Conservation (phyloP, 2,329 filamentous ascomycete genomes). For the Claviceps quebecensis region DNA sequence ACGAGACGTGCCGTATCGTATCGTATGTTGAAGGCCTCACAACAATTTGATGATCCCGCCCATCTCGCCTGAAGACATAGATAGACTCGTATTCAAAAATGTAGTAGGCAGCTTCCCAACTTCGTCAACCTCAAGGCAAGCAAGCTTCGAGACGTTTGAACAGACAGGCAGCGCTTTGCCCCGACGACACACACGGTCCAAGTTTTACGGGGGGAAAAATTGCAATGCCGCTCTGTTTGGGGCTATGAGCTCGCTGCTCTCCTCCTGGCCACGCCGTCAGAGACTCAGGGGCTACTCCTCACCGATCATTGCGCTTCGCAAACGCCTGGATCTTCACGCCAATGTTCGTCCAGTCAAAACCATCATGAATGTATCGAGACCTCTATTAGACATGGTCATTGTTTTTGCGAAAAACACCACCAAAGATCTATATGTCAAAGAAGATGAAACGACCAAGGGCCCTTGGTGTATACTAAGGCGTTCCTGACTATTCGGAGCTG, state of each 20-base stretch:
- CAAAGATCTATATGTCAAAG: conserved; percentile 95
- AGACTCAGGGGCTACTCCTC: conserved; percentile 67
- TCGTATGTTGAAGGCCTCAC: no score
- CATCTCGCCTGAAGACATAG: no score
- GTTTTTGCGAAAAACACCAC: conserved; percentile 90
- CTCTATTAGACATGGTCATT: conserved; percentile 94
- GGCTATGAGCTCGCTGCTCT: conserved; percentile 60
- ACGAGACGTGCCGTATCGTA: no score
- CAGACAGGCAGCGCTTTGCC: conserved; percentile 77
- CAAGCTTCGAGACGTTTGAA: conserved; percentile 87
- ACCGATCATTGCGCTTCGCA: conserved; percentile 91
- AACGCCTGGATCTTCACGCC: conserved; percentile 87
- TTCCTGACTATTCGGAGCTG: conserved; percentile 53
- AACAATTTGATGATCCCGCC: no score
- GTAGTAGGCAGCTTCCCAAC: conserved; percentile 43
- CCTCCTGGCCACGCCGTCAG: conserved; percentile 73
- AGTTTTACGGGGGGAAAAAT: conserved; percentile 69
- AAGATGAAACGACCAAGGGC: conserved; percentile 70
- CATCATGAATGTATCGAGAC: conserved; percentile 46
- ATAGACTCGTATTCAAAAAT: no score
- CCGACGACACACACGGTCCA: conserved; percentile 82
- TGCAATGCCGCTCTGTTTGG: conserved; percentile 96
- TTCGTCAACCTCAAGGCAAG: conserved; percentile 89
- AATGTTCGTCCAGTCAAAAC: conserved; percentile 95
- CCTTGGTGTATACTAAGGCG: conserved; percentile 46